Base-by-base conservation (phyloP, 306 rosid genomes). In the Cucurbita pepo region DNA sequence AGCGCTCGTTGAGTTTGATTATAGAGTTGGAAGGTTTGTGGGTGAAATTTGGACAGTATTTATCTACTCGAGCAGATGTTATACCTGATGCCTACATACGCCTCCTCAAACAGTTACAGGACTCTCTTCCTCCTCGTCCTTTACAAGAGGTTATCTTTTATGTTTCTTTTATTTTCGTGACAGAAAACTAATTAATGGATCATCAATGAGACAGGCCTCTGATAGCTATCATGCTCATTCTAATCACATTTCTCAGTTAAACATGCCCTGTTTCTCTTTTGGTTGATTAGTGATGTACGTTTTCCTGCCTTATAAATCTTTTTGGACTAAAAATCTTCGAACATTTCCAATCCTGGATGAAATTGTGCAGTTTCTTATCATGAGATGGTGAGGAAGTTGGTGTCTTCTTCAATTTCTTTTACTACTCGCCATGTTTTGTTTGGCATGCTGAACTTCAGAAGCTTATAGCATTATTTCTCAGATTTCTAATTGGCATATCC, bases 51-150 rank as follows among this genome's bases (percentile, higher is more conserved):
- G 99, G 99, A 75, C 99, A 95, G 81, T 95, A 91, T 81, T 76
- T 95, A 80, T 95, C 99, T 63, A 91, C 99, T 14, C 89, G 97
- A 45, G 99, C 99, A 52, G 99, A 95, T 88, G 99, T 95, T 76
- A 95, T 95, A 67, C 99, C 99, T 19, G 80, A 82, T 50, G 90
- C 96, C 72, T 95, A 95, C 77, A 91, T 86, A 67, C 71, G 76
- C 40, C 85, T 85, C 80, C 88, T 95, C 85, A 89, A 58, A 87
- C 97, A 89, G 82, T 84, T 95, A 75, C 99, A 91, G 62, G 99
- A 95, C 75, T 89, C 99, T 75, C 97, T 95, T 75, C 97, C 99
- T 75, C 95, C 97, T 81, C 97, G 96, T 40, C 97, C 99, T 61
- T 45, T 91, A 78, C 67, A 89, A 89, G 99, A 91, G 99, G 99